These are phyloP conservation scores for Solanum chilense DNA, from an alignment of 257 asterid genomes.

Conservation along the genomic window DNA sequence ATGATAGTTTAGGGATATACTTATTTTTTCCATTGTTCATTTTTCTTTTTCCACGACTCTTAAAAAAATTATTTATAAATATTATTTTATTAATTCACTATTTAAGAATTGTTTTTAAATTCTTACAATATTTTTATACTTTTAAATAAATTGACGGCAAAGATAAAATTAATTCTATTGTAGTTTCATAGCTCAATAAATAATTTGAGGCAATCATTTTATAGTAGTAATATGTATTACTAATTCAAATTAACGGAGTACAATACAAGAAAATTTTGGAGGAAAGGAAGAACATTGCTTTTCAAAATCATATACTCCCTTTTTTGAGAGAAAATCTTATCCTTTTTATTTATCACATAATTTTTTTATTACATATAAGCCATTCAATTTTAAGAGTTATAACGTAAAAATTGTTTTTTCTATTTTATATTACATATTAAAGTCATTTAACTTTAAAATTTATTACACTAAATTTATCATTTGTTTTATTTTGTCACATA, in stretches of 20 bases:
- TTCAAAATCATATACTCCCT: neutral
- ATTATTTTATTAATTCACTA: neutral
- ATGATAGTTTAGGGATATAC: too few species aligned
- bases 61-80: too few species aligned
- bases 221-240: neutral
- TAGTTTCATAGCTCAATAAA: too few species aligned
- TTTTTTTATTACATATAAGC: neutral
- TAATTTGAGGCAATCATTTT: neutral
- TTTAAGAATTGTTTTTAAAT: too few species aligned
- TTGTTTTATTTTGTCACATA: too few species aligned
- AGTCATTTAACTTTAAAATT: neutral
- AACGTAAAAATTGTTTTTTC: neutral
- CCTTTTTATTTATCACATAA: neutral
- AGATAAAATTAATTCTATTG: too few species aligned
- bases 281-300: neutral
- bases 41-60: too few species aligned
- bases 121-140: neutral
- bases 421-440: neutral
- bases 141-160: too few species aligned
- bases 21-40: too few species aligned
- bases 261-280: neutral
- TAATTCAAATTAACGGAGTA: neutral
- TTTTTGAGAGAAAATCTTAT: neutral
- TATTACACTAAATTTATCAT: too few species aligned
- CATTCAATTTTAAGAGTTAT: neutral